Percentiles rank a stretch among this genome's conserved stretches.
Evolutionary conservation across 257 asterid genomes (phyloP).

Genomic region (Gardenia jasminoides): DNA sequence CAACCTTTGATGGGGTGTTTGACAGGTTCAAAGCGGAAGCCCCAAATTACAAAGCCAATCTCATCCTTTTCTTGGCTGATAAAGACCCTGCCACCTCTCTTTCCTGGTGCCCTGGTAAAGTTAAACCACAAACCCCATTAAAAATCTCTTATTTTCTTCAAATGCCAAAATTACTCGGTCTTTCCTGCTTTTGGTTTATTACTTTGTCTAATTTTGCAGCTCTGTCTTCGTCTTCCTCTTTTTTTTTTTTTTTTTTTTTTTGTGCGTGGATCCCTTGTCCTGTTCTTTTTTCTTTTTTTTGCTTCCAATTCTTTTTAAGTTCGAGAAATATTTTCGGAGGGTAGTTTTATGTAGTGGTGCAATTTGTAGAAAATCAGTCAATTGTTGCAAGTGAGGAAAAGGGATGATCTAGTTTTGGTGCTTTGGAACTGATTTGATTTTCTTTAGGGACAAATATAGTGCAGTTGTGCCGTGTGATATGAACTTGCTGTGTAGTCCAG

Average conservation of each 20-base stretch:
- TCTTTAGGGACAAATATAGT: no score
- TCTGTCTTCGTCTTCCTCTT: no score
- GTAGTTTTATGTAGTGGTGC: not conserved
- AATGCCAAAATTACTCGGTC: no score
- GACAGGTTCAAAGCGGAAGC: conserved; percentile 55
- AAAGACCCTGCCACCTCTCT: conserved; percentile 75
- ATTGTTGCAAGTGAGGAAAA: not conserved
- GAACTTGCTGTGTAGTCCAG: no score
- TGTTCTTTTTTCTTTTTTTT: not conserved
- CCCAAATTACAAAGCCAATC: conserved; percentile 58
- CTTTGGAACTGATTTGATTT: no score
- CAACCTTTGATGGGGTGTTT: conserved; percentile 58
- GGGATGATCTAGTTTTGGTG: not conserved
- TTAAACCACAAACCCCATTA: no score
- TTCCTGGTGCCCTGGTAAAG: conserved; percentile 95
- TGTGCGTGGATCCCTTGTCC: not conserved
- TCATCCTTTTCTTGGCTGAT: conserved; percentile 91
- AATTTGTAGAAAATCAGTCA: not conserved
- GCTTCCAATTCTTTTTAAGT: not conserved
- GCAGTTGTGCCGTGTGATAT: not conserved
- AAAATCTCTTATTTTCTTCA: no score
- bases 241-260: no score
- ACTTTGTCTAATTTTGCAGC: no score
- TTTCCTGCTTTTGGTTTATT: no score
- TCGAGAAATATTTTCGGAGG: not conserved